Conservation (phyloP, 495 filamentous ascomycete genomes). For the Daldinia concentrica region DNA sequence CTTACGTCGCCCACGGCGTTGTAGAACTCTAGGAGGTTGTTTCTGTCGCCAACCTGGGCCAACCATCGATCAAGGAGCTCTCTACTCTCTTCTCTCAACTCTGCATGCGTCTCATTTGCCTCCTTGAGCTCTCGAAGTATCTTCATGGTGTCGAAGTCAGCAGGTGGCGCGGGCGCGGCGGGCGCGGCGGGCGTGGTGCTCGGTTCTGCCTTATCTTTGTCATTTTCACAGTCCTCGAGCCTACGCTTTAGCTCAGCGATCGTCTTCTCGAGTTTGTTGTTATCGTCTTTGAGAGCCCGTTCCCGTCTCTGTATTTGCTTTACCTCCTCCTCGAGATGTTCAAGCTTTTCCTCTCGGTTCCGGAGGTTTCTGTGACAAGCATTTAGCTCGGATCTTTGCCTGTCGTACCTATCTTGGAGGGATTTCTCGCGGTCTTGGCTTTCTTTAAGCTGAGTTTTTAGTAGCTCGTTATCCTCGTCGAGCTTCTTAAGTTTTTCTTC, state of each 20-base stretch:
- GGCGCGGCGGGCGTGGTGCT: not conserved
- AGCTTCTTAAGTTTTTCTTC: not conserved
- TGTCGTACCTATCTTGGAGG: not conserved
- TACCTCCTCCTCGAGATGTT: not conserved
- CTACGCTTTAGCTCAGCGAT: not conserved
- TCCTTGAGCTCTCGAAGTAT: constrained; percentile 12
- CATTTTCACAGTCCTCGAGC: not conserved
- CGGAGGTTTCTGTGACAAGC: not conserved
- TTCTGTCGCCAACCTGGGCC: not conserved
- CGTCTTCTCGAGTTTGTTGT: not conserved
- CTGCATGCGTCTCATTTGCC: not conserved
- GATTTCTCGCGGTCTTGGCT: not conserved
- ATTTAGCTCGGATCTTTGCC: not conserved
- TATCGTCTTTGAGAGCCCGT: not conserved
- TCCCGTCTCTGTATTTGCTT: not conserved
- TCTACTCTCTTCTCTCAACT: not conserved
- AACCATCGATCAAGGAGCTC: constrained; percentile 9
- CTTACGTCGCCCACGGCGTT: not conserved
- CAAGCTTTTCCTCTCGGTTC: not conserved
- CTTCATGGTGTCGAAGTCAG: not conserved
- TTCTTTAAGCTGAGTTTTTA: not conserved
- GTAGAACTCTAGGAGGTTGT: constrained; percentile 12
- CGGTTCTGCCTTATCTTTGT: not conserved
- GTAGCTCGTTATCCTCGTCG: not conserved
- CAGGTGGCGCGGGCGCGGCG: not conserved